A percentile compares a stretch with the other conserved stretches of the same genome.
Evolutionary conservation across 768 basidiomycete species (phyloP).

Genomic region (Suillus subluteus): DNA sequence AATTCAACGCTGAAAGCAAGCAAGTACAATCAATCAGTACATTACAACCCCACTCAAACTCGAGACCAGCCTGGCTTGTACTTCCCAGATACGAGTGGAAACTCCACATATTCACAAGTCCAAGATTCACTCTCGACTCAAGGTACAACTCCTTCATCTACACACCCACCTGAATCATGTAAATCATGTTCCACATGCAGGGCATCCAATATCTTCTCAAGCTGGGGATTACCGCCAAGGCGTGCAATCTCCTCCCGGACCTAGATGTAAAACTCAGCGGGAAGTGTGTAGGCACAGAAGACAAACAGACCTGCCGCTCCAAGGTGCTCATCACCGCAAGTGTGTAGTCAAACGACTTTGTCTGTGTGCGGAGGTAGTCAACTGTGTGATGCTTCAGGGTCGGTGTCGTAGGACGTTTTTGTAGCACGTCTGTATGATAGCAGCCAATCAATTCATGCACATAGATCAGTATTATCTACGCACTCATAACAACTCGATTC

Average conservation of each 20-base stretch:
- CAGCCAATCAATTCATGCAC: not conserved
- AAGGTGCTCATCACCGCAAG: slow-evolving; percentile 65
- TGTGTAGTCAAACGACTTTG: slow-evolving; percentile 88
- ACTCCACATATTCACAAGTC: not conserved
- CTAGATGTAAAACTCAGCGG: slow-evolving; percentile 15
- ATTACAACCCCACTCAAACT: not conserved
- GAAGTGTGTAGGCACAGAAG: not conserved
- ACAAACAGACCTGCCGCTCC: slow-evolving; percentile 53
- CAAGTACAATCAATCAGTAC: not conserved
- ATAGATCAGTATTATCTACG: slow-evolving; percentile 28
- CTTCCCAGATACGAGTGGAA: not conserved
- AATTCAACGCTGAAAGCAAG: not conserved
- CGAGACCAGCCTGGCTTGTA: not conserved
- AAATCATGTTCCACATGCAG: slow-evolving; percentile 44
- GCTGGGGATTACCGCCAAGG: slow-evolving; percentile 74
- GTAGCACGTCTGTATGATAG: slow-evolving; percentile 71
- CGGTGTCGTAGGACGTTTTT: slow-evolving; percentile 86
- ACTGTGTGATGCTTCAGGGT: slow-evolving; percentile 85
- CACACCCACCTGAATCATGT: slow-evolving; percentile 9
- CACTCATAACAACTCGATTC: slow-evolving; percentile 85
- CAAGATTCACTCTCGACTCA: not conserved
- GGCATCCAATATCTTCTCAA: slow-evolving; percentile 61
- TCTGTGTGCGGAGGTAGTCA: slow-evolving; percentile 71
- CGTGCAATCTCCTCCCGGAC: slow-evolving; percentile 67
- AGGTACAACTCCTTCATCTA: slow-evolving; percentile 4